A percentile compares a stretch with the other conserved stretches of the same genome.
Evolutionary conservation across 768 basidiomycete genomes (phyloP).

Genomic region (Tricholoma terreum): DNA sequence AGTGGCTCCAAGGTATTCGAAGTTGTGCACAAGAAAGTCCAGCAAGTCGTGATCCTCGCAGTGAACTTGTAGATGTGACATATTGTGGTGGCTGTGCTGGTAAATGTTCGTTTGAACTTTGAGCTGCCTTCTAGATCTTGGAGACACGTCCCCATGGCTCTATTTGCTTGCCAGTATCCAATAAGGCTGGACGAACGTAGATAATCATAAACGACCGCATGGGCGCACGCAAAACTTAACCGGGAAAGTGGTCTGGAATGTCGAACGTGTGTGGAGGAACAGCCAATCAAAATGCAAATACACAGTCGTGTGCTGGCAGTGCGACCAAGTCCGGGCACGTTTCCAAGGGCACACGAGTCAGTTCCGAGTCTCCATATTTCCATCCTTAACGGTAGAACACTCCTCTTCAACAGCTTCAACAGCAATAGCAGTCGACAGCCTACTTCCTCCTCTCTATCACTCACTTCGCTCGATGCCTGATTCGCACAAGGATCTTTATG

Average conservation of each 20-base stretch:
- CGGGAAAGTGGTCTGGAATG: too few species aligned
- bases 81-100: too few species aligned
- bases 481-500: conserved; percentile 17
- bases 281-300: conserved; percentile 26
- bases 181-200: too few species aligned
- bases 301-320: conserved; percentile 28
- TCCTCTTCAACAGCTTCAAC: neutral
- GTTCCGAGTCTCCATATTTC: neutral
- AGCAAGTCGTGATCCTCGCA: too few species aligned
- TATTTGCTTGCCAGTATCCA: too few species aligned
- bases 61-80: too few species aligned
- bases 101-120: too few species aligned
- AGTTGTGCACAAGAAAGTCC: conserved; percentile 10
- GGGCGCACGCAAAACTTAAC: too few species aligned
- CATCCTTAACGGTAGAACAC: neutral
- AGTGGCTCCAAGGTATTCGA: neutral
- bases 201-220: too few species aligned
- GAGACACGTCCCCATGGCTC: too few species aligned
- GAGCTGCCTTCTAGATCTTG: too few species aligned
- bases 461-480: neutral
- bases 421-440: too few species aligned
- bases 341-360: conserved; percentile 31
- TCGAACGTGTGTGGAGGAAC: conserved; percentile 28
- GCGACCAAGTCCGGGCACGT: conserved; percentile 20
- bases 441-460: neutral